A percentile compares a stretch with the other conserved stretches of the same genome.
phyloP scores from a whole-genome alignment of 2,329 filamentous ascomycete species.

The Penicillium sp. region DNA sequence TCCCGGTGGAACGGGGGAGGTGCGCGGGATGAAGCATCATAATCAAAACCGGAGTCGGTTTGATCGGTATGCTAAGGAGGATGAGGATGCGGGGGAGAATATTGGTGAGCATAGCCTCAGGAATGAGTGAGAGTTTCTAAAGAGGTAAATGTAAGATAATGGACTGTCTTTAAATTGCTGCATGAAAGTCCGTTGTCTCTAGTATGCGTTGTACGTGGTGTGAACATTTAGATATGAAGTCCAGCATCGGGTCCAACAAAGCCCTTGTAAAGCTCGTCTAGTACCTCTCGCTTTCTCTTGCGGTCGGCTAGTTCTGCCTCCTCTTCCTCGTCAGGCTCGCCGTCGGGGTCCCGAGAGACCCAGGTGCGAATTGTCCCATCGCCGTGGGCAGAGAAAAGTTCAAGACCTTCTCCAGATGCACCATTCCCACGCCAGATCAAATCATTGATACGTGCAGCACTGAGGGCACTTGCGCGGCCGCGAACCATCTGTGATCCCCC shows the following conservation, averaged over 20 bases:
- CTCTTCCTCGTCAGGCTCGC: constrained; percentile 48
- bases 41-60: constrained; percentile 42
- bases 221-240: constrained; percentile 1
- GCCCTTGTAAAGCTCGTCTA: constrained; percentile 79
- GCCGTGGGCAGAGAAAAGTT: constrained; percentile 79
- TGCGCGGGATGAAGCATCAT: constrained; percentile 46
- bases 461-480: constrained; percentile 51
- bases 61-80: constrained; percentile 44
- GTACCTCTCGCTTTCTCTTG: constrained; percentile 73
- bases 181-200: background rate
- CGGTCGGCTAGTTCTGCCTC: constrained; percentile 56
- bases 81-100: constrained; percentile 36
- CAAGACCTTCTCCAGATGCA: constrained; percentile 59
- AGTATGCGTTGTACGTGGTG: background rate
- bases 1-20: constrained; percentile 43
- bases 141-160: background rate
- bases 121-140: constrained; percentile 21
- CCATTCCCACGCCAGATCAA: constrained; percentile 74
- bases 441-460: constrained; percentile 68
- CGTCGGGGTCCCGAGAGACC: constrained; percentile 64
- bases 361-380: constrained; percentile 84
- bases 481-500: constrained; percentile 43
- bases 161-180: background rate
- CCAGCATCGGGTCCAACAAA: constrained; percentile 58
- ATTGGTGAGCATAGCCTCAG: constrained; percentile 36